Conservation (phyloP, 139 green algal genomes). For the Ettlia oleoabundans region DNA sequence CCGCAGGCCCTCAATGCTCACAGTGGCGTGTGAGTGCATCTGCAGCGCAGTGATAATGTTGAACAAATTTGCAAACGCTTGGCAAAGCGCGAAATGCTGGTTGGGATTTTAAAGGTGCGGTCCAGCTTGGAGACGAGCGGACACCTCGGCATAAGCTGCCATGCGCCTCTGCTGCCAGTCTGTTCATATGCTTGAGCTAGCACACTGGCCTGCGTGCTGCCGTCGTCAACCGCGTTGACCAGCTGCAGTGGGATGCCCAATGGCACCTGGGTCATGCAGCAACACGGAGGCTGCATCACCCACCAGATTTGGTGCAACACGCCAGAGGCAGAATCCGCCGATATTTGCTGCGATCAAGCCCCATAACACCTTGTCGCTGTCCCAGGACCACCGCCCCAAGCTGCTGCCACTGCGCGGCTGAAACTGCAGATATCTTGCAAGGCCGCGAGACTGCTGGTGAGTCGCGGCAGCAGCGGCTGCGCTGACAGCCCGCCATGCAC, state of each 20-base stretch:
- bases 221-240: too few relatives aligned
- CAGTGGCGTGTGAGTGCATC: slow-evolving; percentile 48
- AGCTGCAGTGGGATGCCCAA: neutral
- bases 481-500: too few relatives aligned
- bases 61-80: too few relatives aligned
- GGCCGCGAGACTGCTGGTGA: neutral
- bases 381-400: neutral
- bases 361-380: slow-evolving; percentile 41
- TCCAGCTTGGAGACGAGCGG: neutral
- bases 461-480: neutral
- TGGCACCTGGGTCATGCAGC: neutral
- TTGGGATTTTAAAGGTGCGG: too few relatives aligned
- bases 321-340: slow-evolving; percentile 55
- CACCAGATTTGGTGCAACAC: slow-evolving; percentile 31
- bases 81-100: too few relatives aligned
- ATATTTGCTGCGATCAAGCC: slow-evolving; percentile 57
- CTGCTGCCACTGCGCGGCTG: slow-evolving; percentile 6
- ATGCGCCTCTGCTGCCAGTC: too few relatives aligned
- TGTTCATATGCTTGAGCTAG: too few relatives aligned
- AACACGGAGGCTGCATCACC: too few relatives aligned
- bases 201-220: too few relatives aligned
- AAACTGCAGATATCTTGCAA: slow-evolving; percentile 25
- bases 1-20: slow-evolving; percentile 35
- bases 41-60: neutral
- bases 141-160: too few relatives aligned